Conservation (phyloP, 495 filamentous ascomycete species). For the Aspergillus leporis region DNA sequence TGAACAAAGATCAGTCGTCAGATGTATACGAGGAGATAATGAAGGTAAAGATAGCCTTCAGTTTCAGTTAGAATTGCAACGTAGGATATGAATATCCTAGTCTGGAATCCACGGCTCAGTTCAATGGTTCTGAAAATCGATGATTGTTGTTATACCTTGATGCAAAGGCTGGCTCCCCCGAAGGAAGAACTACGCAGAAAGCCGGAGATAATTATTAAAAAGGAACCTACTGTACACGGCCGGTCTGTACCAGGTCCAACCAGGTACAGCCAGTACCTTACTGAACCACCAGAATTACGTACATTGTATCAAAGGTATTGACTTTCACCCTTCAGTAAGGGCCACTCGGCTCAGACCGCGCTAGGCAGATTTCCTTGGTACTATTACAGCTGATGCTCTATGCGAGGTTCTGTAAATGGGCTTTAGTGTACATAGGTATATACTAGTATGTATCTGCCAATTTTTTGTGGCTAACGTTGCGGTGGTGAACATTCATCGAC, state of each 20-base stretch:
- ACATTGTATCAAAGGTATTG: slow-evolving; percentile 9
- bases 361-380: slow-evolving; percentile 11
- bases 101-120: slow-evolving; percentile 2
- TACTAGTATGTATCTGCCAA: not conserved
- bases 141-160: slow-evolving; percentile 2
- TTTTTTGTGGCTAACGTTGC: not conserved
- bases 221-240: not conserved
- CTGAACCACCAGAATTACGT: not conserved
- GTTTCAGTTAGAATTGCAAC: slow-evolving; percentile 17
- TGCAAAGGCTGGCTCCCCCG: not conserved
- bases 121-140: not conserved
- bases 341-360: slow-evolving; percentile 24
- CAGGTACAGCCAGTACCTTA: not conserved
- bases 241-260: not conserved
- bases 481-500: not conserved
- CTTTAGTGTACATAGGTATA: not conserved
- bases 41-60: slow-evolving; percentile 11
- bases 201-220: not conserved
- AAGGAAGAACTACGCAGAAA: slow-evolving; percentile 6
- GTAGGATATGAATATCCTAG: slow-evolving; percentile 1
- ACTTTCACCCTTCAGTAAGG: slow-evolving; percentile 30
- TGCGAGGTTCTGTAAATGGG: slow-evolving; percentile 22
- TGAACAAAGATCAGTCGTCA: slow-evolving; percentile 22
- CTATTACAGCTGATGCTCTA: slow-evolving; percentile 10
- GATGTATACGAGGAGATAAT: slow-evolving; percentile 10